phyloP scores from a whole-genome alignment of 768 basidiomycete species.

The Phanerodontia chrysosporium region DNA sequence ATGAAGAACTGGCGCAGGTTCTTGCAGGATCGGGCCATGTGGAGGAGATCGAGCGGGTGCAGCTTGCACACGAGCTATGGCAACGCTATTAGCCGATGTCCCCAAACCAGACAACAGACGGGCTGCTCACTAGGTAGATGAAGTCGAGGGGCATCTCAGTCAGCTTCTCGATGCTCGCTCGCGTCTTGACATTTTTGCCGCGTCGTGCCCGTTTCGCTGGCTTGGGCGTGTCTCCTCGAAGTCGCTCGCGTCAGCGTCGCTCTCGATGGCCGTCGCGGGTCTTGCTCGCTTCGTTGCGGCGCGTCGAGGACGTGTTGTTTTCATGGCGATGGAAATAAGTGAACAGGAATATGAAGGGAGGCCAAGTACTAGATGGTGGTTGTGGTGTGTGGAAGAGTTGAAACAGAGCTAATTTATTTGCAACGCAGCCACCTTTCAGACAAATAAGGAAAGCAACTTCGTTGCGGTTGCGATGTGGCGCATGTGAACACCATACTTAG shows the following conservation, averaged over 20 bases:
- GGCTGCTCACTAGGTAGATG: not conserved
- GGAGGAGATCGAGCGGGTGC: constrained; percentile 28
- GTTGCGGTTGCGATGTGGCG: too few relatives aligned
- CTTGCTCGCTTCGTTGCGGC: not conserved
- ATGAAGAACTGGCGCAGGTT: constrained; percentile 25
- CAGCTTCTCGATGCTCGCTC: not conserved
- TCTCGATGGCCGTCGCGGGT: not conserved
- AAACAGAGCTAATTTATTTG: too few relatives aligned
- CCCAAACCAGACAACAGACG: not conserved
- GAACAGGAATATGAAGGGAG: too few relatives aligned
- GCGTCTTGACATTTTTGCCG: not conserved
- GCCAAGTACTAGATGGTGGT: too few relatives aligned
- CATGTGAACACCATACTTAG: too few relatives aligned
- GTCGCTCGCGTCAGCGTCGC: not conserved
- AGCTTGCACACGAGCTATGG: constrained; percentile 11
- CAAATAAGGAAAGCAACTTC: too few relatives aligned
- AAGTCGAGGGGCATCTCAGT: not conserved
- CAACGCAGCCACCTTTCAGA: too few relatives aligned
- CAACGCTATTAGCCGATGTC: not conserved
- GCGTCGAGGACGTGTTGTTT: not conserved
- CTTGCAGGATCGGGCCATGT: constrained; percentile 26
- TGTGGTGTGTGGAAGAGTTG: too few relatives aligned
- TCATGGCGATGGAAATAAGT: not conserved
- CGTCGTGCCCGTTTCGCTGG: not conserved
- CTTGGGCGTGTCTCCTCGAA: not conserved